These are phyloP conservation scores for Naganishia liquefaciens DNA, from an alignment of 1,284 basidiomycete genomes.

Conservation along the genomic window DNA sequence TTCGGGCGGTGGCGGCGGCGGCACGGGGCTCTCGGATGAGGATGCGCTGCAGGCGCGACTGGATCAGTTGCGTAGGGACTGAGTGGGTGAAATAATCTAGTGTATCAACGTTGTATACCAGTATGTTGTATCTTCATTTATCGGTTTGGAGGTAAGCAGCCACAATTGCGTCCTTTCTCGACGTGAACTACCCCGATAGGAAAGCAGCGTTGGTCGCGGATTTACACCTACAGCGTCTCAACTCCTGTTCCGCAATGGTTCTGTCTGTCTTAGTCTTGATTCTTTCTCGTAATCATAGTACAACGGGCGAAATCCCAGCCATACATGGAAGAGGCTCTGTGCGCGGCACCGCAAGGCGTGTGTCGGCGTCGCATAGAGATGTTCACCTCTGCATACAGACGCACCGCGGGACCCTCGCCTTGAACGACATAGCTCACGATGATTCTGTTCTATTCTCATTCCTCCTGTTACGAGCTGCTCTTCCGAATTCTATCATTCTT, in stretches of 20 bases:
- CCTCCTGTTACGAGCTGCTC: too few species aligned
- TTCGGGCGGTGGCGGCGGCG: conserved; percentile 52
- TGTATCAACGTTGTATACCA: neutral
- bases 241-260: too few species aligned
- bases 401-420: neutral
- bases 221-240: neutral
- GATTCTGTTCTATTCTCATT: too few species aligned
- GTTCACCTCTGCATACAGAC: too few species aligned
- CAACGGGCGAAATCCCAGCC: neutral
- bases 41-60: conserved; percentile 84
- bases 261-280: neutral
- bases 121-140: neutral
- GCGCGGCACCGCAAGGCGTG: too few species aligned
- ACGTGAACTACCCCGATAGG: too few species aligned
- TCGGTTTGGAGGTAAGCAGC: too few species aligned
- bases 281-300: neutral
- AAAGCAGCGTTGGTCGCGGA: neutral
- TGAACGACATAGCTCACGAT: too few species aligned
- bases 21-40: conserved; percentile 67
- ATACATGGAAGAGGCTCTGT: neutral
- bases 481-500: conserved; percentile 6
- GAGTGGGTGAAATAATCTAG: neutral
- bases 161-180: too few species aligned
- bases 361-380: too few species aligned
- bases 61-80: conserved; percentile 68